Percentiles rank a stretch among this genome's conserved stretches.
These are phyloP conservation scores for Penicillium aurantiogriseum DNA, from an alignment of 2,329 filamentous ascomycete genomes.

Conservation along the genomic window DNA sequence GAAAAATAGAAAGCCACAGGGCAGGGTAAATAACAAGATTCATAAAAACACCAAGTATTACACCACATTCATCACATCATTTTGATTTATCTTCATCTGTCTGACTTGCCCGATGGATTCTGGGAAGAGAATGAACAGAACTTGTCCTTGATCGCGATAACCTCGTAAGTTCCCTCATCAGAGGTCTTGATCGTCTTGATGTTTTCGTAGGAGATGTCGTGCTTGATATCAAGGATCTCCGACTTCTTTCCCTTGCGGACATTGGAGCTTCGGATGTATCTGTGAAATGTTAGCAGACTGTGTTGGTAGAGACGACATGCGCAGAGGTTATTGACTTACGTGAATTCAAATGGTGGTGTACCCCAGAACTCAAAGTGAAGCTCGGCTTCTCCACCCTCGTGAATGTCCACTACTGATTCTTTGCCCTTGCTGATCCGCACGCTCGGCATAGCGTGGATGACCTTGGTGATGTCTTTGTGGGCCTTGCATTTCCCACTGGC, in stretches of 20 bases:
- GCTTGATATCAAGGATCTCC: conserved; percentile 82
- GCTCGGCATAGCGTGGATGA: conserved; percentile 87
- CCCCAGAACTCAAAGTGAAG: conserved; percentile 95
- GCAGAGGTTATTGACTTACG: conserved; percentile 44
- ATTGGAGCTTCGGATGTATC: conserved; percentile 85
- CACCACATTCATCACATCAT: conserved; percentile 16
- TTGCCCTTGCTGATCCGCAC: conserved; percentile 85
- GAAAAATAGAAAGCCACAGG: neutral
- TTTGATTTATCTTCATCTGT: conserved; percentile 26
- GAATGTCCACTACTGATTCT: conserved; percentile 82
- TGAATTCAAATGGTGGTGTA: conserved; percentile 95
- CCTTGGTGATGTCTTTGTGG: conserved; percentile 71
- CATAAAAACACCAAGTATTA: conserved; percentile 17
- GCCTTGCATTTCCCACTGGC: conserved; percentile 81
- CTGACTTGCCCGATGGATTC: conserved; percentile 52
- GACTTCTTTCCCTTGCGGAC: conserved; percentile 73
- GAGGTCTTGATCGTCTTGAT: conserved; percentile 78
- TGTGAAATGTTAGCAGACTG: conserved; percentile 26
- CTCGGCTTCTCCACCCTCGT: conserved; percentile 91
- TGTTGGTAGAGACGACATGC: neutral
- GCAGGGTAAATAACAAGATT: conserved; percentile 4
- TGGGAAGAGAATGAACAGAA: conserved; percentile 85
- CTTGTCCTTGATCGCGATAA: conserved; percentile 90
- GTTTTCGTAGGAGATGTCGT: conserved; percentile 79
- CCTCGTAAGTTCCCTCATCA: conserved; percentile 96